Evolutionary conservation across 2,329 filamentous ascomycete genomes (phyloP).

Genomic region (Aspergillus sp.): DNA sequence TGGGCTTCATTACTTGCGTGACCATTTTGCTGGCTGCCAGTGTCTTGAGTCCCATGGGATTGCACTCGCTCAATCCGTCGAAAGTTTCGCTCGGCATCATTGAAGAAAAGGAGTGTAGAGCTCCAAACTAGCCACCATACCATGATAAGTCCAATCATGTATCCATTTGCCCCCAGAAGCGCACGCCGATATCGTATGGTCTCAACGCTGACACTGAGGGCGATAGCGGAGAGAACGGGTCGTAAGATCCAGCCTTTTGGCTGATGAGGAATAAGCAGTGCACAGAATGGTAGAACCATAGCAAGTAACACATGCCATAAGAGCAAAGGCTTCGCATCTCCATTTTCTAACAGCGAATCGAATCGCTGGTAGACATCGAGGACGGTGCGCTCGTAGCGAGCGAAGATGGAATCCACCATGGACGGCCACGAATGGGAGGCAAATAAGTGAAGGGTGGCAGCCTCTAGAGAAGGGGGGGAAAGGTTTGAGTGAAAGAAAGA

Average conservation of each 20-base stretch:
- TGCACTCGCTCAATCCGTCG: conserved; percentile 52
- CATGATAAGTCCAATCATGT: conserved; percentile 55
- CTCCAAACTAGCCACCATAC: conserved; percentile 58
- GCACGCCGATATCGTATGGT: conserved; percentile 47
- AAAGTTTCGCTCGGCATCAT: conserved; percentile 57
- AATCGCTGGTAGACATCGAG: conserved; percentile 23
- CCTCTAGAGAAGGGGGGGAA: neutral
- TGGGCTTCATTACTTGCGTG: neutral
- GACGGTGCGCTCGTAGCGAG: conserved; percentile 28
- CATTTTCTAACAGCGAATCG: conserved; percentile 26
- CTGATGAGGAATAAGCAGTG: conserved; percentile 52
- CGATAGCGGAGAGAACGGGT: conserved; percentile 46
- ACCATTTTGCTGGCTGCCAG: neutral
- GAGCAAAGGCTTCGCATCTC: conserved; percentile 33
- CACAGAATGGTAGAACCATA: conserved; percentile 43
- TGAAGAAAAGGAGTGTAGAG: conserved; percentile 53
- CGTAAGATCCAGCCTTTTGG: conserved; percentile 39
- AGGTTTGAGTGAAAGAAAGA: no score
- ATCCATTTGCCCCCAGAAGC: conserved; percentile 52
- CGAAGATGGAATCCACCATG: conserved; percentile 28
- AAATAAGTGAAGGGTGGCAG: neutral
- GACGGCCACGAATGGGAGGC: neutral
- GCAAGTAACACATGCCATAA: conserved; percentile 36
- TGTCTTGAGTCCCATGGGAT: neutral
- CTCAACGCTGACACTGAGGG: conserved; percentile 46